Evolutionary conservation across 2,329 filamentous ascomycete species (phyloP).

Genomic region (Fusarium sp.): DNA sequence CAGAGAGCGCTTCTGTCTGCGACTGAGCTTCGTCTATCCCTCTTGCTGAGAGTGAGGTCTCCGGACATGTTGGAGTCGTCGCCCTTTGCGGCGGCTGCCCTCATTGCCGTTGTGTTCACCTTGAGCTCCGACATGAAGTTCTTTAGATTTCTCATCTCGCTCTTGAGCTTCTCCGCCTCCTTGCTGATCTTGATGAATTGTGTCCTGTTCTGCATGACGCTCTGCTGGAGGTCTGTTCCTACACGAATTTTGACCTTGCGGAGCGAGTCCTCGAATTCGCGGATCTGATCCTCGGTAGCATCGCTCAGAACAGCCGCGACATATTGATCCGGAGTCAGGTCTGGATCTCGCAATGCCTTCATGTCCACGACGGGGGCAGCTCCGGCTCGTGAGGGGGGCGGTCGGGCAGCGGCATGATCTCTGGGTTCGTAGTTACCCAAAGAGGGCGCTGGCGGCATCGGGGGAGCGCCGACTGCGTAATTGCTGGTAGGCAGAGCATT

Average conservation of each 20-base stretch:
- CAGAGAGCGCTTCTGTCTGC: constrained; percentile 74
- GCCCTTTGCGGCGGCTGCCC: constrained; percentile 66
- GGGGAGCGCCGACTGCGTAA: constrained; percentile 75
- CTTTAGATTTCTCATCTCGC: constrained; percentile 91
- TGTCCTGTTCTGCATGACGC: constrained; percentile 95
- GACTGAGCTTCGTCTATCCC: constrained; percentile 91
- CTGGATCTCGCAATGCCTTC: constrained; percentile 82
- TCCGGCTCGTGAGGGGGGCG: constrained; percentile 65
- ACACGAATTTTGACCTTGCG: constrained; percentile 83
- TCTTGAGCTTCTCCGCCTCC: constrained; percentile 97
- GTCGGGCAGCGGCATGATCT: constrained; percentile 55
- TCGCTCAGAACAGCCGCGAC: constrained; percentile 81
- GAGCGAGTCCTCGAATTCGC: constrained; percentile 81
- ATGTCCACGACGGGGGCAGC: constrained; percentile 78
- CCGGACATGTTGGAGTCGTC: constrained; percentile 63
- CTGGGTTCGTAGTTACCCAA: constrained; percentile 69
- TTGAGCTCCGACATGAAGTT: constrained; percentile 95
- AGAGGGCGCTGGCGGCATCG: constrained; percentile 76
- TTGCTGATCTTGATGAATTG: constrained; percentile 99
- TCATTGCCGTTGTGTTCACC: constrained; percentile 75
- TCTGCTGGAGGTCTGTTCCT: constrained; percentile 88
- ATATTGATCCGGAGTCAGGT: constrained; percentile 83
- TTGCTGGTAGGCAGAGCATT: constrained; percentile 80
- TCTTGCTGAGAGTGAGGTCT: constrained; percentile 71
- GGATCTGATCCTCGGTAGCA: constrained; percentile 88